Conservation (phyloP, 2,329 filamentous ascomycete genomes). For the Aspergillus japonicus region DNA sequence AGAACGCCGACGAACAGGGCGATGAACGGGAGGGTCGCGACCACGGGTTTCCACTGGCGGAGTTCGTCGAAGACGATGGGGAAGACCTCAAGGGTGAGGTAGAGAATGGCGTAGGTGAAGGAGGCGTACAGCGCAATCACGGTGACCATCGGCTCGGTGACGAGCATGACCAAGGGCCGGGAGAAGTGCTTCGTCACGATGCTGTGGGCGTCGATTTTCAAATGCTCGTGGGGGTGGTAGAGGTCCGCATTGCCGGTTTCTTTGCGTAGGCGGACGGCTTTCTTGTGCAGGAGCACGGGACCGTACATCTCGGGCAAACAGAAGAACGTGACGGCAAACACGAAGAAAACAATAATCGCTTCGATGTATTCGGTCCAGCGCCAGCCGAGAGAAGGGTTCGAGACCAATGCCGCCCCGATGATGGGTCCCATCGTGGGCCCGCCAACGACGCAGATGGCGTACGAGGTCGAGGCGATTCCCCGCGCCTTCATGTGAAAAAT, state of each 20-base stretch:
- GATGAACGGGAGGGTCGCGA: conserved; percentile 60
- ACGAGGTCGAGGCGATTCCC: conserved; percentile 41
- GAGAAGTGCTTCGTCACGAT: conserved; percentile 30
- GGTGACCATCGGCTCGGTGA: conserved; percentile 20
- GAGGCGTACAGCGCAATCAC: conserved; percentile 26
- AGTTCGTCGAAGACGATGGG: conserved; percentile 63
- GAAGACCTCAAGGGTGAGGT: conserved; percentile 52
- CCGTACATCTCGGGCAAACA: conserved; percentile 43
- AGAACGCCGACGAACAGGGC: conserved; percentile 58
- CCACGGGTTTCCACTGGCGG: conserved; percentile 57
- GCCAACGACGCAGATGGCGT: conserved; percentile 42
- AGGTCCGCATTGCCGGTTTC: conserved; percentile 41
- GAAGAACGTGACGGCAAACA: conserved; percentile 25
- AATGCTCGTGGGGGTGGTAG: conserved; percentile 48
- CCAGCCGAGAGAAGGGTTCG: conserved; percentile 24
- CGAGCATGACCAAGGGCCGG: conserved; percentile 23
- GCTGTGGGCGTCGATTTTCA: conserved; percentile 42
- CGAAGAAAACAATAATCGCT: conserved; percentile 40
- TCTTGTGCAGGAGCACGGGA: conserved; percentile 41
- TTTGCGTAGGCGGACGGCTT: conserved; percentile 40
- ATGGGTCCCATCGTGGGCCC: conserved; percentile 45
- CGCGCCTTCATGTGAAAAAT: conserved; percentile 41
- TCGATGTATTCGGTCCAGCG: conserved; percentile 43
- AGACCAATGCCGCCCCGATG: conserved; percentile 40
- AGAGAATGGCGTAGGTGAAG: conserved; percentile 29